Evolutionary conservation across 331 rosid genomes (phyloP).

Genomic region (Arachis monticola): DNA sequence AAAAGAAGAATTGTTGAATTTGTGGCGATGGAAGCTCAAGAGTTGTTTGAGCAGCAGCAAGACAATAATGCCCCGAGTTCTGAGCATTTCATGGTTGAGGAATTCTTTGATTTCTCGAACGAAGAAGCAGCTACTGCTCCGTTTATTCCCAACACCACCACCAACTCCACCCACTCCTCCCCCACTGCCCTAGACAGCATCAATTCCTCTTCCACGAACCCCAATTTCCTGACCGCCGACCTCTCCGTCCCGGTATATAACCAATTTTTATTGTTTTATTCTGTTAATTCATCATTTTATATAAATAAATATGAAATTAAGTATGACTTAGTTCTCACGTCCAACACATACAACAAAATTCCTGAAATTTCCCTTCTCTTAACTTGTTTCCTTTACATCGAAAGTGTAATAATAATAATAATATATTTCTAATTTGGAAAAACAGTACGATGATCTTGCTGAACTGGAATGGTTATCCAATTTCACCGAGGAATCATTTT

Average conservation of each 20-base stretch:
- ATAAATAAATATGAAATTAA: not conserved
- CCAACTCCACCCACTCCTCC: slow-evolving; percentile 63
- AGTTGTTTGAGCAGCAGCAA: slow-evolving; percentile 51
- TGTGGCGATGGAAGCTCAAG: slow-evolving; percentile 70
- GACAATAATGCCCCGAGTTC: slow-evolving; percentile 27
- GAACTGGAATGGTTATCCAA: slow-evolving; percentile 94
- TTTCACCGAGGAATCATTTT: slow-evolving; percentile 88
- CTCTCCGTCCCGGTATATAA: slow-evolving; percentile 85
- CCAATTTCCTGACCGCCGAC: slow-evolving; percentile 48
- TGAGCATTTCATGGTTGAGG: slow-evolving; percentile 84
- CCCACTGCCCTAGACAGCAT: slow-evolving; percentile 57
- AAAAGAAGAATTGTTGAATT: not conserved
- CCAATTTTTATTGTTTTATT: not conserved
- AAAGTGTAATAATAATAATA: no score
- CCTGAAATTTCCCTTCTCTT: not conserved
- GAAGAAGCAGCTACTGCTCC: slow-evolving; percentile 28
- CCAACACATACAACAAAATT: slow-evolving; percentile 19
- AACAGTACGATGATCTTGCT: slow-evolving; percentile 76
- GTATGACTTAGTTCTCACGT: not conserved
- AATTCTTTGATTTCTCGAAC: slow-evolving; percentile 85
- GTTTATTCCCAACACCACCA: slow-evolving; percentile 26
- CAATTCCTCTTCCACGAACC: slow-evolving; percentile 56
- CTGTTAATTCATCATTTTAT: not conserved
- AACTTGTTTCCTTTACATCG: no score
- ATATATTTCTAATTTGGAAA: no score